A percentile compares a stretch with the other conserved stretches of the same genome.
Evolutionary conservation across 1,139 yeast genomes (phyloP).

Genomic region (Blastobotrys serpentis): DNA sequence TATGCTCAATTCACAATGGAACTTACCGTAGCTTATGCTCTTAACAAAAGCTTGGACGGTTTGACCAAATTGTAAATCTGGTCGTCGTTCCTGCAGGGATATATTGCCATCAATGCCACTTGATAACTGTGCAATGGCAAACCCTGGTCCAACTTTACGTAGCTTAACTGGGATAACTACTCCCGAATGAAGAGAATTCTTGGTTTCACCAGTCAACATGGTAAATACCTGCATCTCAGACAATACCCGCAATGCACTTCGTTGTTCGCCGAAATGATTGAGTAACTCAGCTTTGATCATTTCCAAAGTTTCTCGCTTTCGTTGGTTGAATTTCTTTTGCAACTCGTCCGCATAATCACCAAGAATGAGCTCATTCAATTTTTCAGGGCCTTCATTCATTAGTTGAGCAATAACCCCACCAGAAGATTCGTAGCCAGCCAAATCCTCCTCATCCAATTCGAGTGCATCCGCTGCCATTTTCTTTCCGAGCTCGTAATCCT

Average conservation of each 20-base stretch:
- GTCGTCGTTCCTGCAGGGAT: slow-evolving; percentile 31
- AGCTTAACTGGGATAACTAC: slow-evolving; percentile 77
- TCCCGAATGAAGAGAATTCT: slow-evolving; percentile 64
- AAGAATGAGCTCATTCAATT: slow-evolving; percentile 81
- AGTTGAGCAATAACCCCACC: slow-evolving; percentile 86
- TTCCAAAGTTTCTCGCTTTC: slow-evolving; percentile 77
- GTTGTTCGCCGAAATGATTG: slow-evolving; percentile 80
- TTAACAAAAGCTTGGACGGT: slow-evolving; percentile 82
- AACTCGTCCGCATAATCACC: slow-evolving; percentile 94
- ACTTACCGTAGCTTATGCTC: slow-evolving; percentile 65
- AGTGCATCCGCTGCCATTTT: slow-evolving; percentile 98
- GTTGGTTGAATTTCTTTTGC: slow-evolving; percentile 70
- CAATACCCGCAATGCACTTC: slow-evolving; percentile 68
- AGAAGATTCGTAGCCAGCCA: slow-evolving; percentile 68
- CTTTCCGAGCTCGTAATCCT: slow-evolving; percentile 91
- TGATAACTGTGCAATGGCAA: slow-evolving; percentile 62
- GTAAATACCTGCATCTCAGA: slow-evolving; percentile 75
- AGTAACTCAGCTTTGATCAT: slow-evolving; percentile 88
- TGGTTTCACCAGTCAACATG: slow-evolving; percentile 85
- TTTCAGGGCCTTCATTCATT: slow-evolving; percentile 71
- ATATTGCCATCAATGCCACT: slow-evolving; percentile 75
- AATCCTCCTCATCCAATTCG: slow-evolving; percentile 92
- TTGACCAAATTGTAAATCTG: slow-evolving; percentile 58
- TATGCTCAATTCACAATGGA: slow-evolving; percentile 72
- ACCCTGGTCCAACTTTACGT: slow-evolving; percentile 50